Percentiles rank a stretch among this genome's conserved stretches.
phyloP scores from a whole-genome alignment of 345 rosid genomes.

The Eucalyptus regnans region DNA sequence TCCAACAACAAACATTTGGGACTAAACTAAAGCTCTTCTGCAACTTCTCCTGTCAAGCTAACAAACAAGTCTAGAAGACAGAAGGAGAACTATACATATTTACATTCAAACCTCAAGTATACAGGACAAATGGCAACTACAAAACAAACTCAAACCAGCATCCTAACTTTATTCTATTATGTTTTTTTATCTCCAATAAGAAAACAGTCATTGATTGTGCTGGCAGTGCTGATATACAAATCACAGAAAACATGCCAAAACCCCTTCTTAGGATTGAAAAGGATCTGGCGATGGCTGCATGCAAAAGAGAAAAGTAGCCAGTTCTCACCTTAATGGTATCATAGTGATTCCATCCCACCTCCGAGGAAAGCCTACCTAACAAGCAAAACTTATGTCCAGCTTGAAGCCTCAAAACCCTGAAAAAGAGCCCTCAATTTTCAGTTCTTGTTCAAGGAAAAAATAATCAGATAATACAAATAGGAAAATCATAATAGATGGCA shows the following conservation, averaged over 20 bases:
- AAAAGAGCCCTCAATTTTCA: background rate
- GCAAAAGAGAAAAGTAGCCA: background rate
- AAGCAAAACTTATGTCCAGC: constrained; percentile 73
- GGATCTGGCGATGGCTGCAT: background rate
- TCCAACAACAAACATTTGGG: accelerated
- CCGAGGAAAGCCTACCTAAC: constrained; percentile 56
- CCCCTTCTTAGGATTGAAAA: background rate
- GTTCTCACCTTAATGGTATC: constrained; percentile 60
- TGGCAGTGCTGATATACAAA: background rate
- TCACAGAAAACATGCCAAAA: background rate
- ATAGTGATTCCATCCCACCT: constrained; percentile 84
- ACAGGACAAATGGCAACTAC: background rate
- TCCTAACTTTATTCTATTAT: background rate
- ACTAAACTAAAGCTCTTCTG: background rate
- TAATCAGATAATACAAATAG: accelerated
- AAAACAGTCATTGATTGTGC: background rate
- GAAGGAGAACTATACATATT: background rate
- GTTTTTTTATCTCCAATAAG: background rate
- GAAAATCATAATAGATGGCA: background rate
- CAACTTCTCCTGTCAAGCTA: background rate
- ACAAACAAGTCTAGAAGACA: background rate
- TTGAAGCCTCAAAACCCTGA: constrained; percentile 88
- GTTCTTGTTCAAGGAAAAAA: background rate
- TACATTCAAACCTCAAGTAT: background rate
- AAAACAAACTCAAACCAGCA: background rate